Evolutionary conservation across 306 rosid genomes (phyloP).

Genomic region (Clitoria ternatea): DNA sequence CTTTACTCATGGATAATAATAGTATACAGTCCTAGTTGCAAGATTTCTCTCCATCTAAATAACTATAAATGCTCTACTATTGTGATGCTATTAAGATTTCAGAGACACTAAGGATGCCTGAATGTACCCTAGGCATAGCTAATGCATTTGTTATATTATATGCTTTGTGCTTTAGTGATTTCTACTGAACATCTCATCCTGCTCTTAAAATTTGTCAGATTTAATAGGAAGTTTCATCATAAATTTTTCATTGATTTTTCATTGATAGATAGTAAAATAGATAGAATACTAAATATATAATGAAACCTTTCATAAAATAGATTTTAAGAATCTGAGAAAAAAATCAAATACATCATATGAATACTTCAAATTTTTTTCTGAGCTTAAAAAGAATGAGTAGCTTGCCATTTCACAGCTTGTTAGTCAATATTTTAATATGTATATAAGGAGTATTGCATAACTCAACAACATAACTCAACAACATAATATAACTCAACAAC

Average conservation of each 20-base stretch:
- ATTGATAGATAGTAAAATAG: too few species aligned
- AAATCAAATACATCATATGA: too few species aligned
- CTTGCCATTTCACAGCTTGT: too few species aligned
- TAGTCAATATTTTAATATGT: too few species aligned
- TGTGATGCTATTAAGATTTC: neutral
- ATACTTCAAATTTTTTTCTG: too few species aligned
- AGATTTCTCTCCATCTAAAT: neutral
- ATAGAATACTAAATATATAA: too few species aligned
- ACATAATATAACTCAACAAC: too few species aligned
- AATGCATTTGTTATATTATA: neutral
- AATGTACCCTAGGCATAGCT: neutral
- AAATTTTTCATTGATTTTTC: neutral
- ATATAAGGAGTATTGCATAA: too few species aligned
- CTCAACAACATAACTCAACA: too few species aligned
- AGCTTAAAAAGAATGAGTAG: too few species aligned
- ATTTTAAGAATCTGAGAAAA: too few species aligned
- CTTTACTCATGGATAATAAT: neutral
- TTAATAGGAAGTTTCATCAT: neutral
- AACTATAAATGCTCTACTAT: neutral
- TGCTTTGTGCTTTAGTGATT: neutral
- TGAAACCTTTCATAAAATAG: too few species aligned
- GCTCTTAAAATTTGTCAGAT: conserved; percentile 1
- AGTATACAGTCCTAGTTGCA: neutral
- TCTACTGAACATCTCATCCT: neutral
- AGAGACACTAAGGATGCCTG: neutral